phyloP scores from a whole-genome alignment of 352 stramenopile genomes.

The Globisporangium iwayamae region DNA sequence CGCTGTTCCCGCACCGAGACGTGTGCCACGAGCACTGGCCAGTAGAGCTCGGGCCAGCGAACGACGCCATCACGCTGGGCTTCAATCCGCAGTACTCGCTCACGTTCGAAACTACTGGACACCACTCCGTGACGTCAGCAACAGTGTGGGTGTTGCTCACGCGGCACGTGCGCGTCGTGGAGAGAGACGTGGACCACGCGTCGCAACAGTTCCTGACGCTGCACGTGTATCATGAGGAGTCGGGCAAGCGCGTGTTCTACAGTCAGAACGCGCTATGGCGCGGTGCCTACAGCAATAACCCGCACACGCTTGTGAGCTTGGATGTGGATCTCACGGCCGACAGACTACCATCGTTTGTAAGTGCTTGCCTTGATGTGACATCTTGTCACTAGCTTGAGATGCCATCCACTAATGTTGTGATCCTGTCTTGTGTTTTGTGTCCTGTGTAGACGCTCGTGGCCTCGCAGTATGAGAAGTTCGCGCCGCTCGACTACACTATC shows the following conservation, averaged over 20 bases:
- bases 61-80: conserved; percentile 89
- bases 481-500: conserved; percentile 87
- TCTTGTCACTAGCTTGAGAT: background rate
- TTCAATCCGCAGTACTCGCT: conserved; percentile 95
- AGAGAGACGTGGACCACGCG: conserved; percentile 52
- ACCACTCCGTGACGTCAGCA: conserved; percentile 24
- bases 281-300: conserved; percentile 92
- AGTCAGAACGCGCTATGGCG: conserved; percentile 75
- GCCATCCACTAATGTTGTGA: background rate
- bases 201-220: conserved; percentile 86
- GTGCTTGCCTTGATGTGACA: conserved; percentile 11
- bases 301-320: conserved; percentile 87
- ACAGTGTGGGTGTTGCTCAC: conserved; percentile 92
- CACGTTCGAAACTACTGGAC: conserved; percentile 37
- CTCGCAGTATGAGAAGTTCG: conserved; percentile 91
- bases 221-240: conserved; percentile 81
- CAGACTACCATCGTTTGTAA: conserved; percentile 53
- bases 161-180: conserved; percentile 86
- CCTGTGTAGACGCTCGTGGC: conserved; percentile 81
- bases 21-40: conserved; percentile 86
- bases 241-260: conserved; percentile 76
- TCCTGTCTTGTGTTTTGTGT: background rate
- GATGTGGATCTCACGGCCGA: conserved; percentile 61
- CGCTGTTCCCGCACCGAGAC: conserved; percentile 85
- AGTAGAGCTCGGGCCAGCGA: conserved; percentile 67